phyloP scores from a whole-genome alignment of 1,284 basidiomycete species.

The Laetiporus sulphureus region DNA sequence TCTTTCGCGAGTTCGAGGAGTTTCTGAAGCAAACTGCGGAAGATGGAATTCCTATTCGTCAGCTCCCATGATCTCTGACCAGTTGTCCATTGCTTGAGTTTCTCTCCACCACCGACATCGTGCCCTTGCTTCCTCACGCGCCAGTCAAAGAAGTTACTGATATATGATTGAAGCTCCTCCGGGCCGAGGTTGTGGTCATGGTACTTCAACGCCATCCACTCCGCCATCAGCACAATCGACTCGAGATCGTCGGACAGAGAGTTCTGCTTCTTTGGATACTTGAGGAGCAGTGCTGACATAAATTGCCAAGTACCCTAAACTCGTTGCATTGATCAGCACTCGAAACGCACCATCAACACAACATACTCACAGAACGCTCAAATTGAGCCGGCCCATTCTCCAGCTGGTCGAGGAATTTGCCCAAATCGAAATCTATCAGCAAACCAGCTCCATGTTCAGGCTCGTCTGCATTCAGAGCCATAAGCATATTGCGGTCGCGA shows the following conservation, averaged over 20 bases:
- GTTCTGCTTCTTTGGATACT: neutral
- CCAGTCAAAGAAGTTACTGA: neutral
- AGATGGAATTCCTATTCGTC: too few relatives aligned
- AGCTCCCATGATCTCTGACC: too few relatives aligned
- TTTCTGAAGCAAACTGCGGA: too few relatives aligned
- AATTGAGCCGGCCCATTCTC: neutral
- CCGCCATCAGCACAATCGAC: neutral
- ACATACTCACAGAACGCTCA: slow-evolving; percentile 1
- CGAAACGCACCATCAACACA: too few relatives aligned
- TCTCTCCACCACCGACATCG: neutral
- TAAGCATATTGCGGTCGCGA: neutral
- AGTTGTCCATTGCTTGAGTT: too few relatives aligned
- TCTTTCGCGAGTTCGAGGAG: too few relatives aligned
- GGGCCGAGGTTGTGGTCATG: neutral
- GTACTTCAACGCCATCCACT: neutral
- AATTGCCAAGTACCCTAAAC: neutral
- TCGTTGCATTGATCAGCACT: too few relatives aligned
- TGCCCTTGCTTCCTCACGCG: neutral
- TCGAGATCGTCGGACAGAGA: neutral
- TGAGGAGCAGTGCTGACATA: neutral
- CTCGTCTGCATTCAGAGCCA: neutral
- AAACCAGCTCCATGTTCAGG: neutral
- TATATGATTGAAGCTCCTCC: neutral
- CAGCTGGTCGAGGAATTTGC: slow-evolving; percentile 2
- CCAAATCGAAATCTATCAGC: slow-evolving; percentile 8